Evolutionary conservation across 140 eudicot genomes (phyloP), one percentile per base, ranked within the genome.

Genomic region (Bidens hawaiensis): DNA sequence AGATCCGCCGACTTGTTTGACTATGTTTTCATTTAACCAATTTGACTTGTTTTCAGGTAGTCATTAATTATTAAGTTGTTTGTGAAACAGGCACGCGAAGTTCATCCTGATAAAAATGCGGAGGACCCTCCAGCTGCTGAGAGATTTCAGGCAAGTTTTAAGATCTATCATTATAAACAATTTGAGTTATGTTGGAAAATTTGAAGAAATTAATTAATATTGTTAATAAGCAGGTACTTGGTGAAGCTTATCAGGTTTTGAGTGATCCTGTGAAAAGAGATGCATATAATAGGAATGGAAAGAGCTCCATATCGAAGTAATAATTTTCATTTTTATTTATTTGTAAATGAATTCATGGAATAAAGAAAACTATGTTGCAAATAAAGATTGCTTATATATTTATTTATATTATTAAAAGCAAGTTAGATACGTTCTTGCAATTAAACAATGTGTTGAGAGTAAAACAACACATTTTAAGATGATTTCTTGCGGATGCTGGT

Each of bases 241-340:
- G 99, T 47, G 99, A 94, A 74, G 99, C 99, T 30, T 94, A 88
- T 74, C 99, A 94, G 71, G 86, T 85, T 36, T 62, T 94, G 80
- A 94, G 97, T 60, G 99, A 94, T 85, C 95, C 97, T 63, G 73
- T 56, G 63, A 94, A 88, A 58, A 75, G 99, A 65, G 95, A 94
- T 72, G 85, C 90, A 51, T 94, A 94, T 67, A 88, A 94, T 72
- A 87, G 69, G 30, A 85, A 89, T 75, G 99, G 99, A 60, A 94
- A 88, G 74, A 52, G 84, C 25, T 78, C 84, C 52, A 67, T 94
- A 76, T 85, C 99, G 60, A 85, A 68, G 99, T 94, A 83, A 67
- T 78, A 48, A 27, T 28, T 58, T 58, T 0, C 45, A 38, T 38
- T 17, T 17, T 7, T 18, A 16, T 46, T 2, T 46, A 46, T 46